These are phyloP conservation scores for Didymella keratinophila DNA, from an alignment of 2,329 filamentous ascomycete genomes.

Conservation along the genomic window DNA sequence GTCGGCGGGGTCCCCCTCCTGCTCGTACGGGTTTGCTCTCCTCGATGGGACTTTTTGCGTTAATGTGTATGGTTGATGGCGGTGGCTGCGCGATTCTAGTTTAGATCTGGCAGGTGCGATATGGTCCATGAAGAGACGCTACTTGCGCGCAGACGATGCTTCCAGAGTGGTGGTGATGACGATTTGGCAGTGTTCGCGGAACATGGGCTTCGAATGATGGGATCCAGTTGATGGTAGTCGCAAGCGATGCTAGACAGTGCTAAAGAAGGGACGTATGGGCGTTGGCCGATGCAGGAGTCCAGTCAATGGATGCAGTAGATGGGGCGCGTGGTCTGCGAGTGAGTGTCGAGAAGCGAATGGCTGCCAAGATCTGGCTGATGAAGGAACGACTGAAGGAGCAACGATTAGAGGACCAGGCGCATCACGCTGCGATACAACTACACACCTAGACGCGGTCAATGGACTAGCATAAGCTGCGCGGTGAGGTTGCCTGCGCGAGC, in stretches of 20 bases:
- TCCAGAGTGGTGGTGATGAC: conserved; percentile 35
- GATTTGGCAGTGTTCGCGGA: conserved; percentile 27
- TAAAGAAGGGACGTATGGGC: conserved; percentile 46
- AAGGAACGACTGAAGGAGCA: conserved; percentile 18
- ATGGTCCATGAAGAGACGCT: conserved; percentile 43
- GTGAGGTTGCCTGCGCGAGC: conserved; percentile 19
- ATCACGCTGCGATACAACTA: conserved; percentile 13
- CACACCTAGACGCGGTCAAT: conserved; percentile 44
- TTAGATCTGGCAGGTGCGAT: conserved; percentile 35
- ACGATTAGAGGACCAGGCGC: conserved; percentile 1
- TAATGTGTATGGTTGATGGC: conserved; percentile 24
- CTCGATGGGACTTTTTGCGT: conserved; percentile 4
- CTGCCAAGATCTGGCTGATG: conserved; percentile 50
- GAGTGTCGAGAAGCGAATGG: conserved; percentile 52
- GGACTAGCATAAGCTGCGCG: conserved; percentile 43
- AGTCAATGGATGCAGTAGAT: conserved; percentile 47
- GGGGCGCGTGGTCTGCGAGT: conserved; percentile 28
- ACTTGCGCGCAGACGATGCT: conserved; percentile 30
- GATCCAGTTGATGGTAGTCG: conserved; percentile 35
- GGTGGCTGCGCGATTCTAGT: conserved; percentile 37
- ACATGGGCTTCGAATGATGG: conserved; percentile 42
- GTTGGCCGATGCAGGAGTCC: conserved; percentile 40
- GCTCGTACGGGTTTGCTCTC: conserved; percentile 9
- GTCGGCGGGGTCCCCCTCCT: conserved; percentile 26
- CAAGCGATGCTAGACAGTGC: conserved; percentile 19